Evolutionary conservation across 2,329 filamentous ascomycete genomes (phyloP), one percentile per base, ranked within the genome.

Genomic region (Diaporthe caulivora): DNA sequence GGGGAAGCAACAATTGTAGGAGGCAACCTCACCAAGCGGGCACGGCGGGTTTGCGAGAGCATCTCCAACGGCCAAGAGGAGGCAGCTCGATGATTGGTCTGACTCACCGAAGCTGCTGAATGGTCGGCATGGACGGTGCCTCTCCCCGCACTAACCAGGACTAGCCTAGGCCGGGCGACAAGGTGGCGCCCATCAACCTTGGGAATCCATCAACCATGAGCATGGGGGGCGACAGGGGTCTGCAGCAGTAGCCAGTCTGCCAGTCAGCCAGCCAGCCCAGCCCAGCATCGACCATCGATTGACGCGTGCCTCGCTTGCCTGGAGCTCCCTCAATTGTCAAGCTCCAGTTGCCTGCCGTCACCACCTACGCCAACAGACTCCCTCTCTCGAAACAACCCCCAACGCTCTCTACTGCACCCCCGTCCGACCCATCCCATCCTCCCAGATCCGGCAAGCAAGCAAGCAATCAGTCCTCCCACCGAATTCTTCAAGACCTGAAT

Each of bases 301-400:
- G 73, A 80, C 79, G 80, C 79, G 79, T 81, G 70, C 72, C 76
- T 77, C 78, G 78, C 77, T 81, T 86, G 85, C 85, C 85, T 86
- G 81, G 84, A 86, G 84, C 84, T 86, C 80, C 77, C 34, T 71
- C 42, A 26, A 49, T 64, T 47, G 58, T 65, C 70, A 72, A 73
- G 73, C 73, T 75, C 73, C 70, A 57, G 71, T 74, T 75, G 74
- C 72, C 74, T 75, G 73, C 73, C 73, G 57, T 72, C 70, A 74
- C 72, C 54, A 31, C 72, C 72, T 60, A 31, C 72, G 77, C 54
- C 74, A 75, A 74, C 77, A 75, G 76, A n/a, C n/a, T n/a, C n/a
- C n/a, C n/a, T 70, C 76, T 75, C 60, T 68, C 70, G 54, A 70
- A 74, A 69, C 74, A 54, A 71, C 73, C 77, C 75, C 72, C 68